Evolutionary conservation across 768 basidiomycete species (phyloP).

Genomic region (Coprinellus micaceus): DNA sequence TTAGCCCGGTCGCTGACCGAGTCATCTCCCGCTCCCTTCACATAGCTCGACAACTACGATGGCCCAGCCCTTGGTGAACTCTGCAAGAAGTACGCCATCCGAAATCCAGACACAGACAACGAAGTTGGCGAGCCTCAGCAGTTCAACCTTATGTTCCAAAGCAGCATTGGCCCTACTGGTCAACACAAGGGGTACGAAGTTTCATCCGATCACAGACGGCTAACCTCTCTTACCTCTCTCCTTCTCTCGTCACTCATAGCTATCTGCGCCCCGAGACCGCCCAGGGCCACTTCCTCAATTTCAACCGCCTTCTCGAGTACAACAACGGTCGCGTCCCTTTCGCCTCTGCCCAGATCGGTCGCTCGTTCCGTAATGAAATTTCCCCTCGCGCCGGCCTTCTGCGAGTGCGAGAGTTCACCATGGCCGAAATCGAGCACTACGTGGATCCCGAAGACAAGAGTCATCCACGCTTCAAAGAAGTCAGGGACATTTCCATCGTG

Average conservation of each 20-base stretch:
- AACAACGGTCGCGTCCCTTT: constrained; percentile 97
- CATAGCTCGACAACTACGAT: constrained; percentile 87
- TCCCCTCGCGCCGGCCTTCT: constrained; percentile 94
- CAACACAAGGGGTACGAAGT: constrained; percentile 82
- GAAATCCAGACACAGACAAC: constrained; percentile 90
- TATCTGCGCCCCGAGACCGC: constrained; percentile 98
- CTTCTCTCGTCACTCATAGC: constrained; percentile 36
- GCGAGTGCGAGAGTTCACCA: constrained; percentile 97
- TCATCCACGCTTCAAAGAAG: constrained; percentile 81
- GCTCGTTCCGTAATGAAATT: constrained; percentile 96
- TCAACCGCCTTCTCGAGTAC: constrained; percentile 93
- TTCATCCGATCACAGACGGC: constrained; percentile 1
- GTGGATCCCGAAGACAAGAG: constrained; percentile 93
- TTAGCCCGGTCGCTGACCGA: neutral
- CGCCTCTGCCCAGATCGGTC: constrained; percentile 95
- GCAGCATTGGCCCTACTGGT: constrained; percentile 95
- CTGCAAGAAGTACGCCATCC: constrained; percentile 73
- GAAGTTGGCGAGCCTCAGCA: constrained; percentile 88
- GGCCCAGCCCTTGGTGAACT: constrained; percentile 88
- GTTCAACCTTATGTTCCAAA: constrained; percentile 99
- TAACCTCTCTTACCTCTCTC: constrained; percentile 2
- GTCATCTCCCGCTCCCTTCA: too few relatives aligned
- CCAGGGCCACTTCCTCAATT: constrained; percentile 98
- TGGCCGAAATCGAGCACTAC: constrained; percentile 99
- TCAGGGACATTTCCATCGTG: constrained; percentile 67